Evolutionary conservation across 495 filamentous ascomycete species (phyloP).

Genomic region (Glarea lozoyensis): DNA sequence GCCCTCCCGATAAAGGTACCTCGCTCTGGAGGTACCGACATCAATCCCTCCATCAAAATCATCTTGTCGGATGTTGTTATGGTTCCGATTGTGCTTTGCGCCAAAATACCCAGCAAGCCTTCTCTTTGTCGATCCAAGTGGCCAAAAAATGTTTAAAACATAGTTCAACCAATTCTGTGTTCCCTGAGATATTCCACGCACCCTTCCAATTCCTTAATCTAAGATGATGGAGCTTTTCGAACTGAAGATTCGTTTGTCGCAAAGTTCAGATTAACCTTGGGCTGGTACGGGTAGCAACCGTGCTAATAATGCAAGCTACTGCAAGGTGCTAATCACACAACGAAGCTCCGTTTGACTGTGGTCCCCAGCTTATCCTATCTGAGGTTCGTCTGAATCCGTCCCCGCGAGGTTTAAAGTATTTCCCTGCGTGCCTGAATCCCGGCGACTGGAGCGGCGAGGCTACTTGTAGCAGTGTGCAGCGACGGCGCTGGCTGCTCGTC

Average conservation of each 20-base stretch:
- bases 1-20: slow-evolving; percentile 45
- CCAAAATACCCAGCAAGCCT: not conserved
- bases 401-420: not conserved
- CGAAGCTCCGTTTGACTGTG: too few relatives aligned
- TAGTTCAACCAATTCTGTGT: not conserved
- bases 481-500: not conserved
- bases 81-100: not conserved
- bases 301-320: too few relatives aligned
- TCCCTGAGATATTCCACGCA: too few relatives aligned
- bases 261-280: too few relatives aligned
- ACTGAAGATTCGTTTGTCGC: too few relatives aligned
- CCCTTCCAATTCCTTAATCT: too few relatives aligned
- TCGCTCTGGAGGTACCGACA: slow-evolving; percentile 46
- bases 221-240: not conserved
- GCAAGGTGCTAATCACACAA: too few relatives aligned
- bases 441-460: not conserved
- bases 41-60: slow-evolving; percentile 43
- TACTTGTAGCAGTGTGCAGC: not conserved
- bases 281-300: too few relatives aligned
- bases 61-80: slow-evolving; percentile 8
- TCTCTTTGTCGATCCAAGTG: not conserved
- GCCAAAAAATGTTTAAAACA: not conserved
- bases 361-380: too few relatives aligned
- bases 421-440: not conserved
- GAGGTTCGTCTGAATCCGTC: not conserved